These are phyloP conservation scores for Helianthus annuus DNA, from an alignment of 129 eudicot genomes.

Conservation along the genomic window DNA sequence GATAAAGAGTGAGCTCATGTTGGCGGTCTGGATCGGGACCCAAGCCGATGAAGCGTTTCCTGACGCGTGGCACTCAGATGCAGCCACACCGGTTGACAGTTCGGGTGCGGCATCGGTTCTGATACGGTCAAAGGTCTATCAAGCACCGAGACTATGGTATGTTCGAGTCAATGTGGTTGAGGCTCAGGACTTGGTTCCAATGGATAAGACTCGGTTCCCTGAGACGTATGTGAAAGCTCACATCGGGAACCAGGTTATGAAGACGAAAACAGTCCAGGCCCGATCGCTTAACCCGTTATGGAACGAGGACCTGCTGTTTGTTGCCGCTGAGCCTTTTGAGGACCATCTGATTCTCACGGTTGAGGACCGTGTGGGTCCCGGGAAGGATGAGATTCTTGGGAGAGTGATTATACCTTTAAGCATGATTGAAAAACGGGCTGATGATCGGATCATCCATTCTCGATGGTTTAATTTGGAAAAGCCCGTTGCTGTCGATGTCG, in stretches of 20 bases:
- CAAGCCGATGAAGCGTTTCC: conserved; percentile 96
- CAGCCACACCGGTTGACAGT: conserved; percentile 80
- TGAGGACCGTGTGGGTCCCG: conserved; percentile 97
- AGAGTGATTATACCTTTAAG: conserved; percentile 72
- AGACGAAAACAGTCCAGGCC: conserved; percentile 79
- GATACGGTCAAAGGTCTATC: conserved; percentile 90
- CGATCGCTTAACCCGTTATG: conserved; percentile 82
- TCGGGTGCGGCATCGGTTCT: conserved; percentile 71
- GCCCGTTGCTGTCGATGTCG: conserved; percentile 81
- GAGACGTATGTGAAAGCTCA: conserved; percentile 91
- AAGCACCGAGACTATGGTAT: conserved; percentile 95
- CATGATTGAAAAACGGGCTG: conserved; percentile 92
- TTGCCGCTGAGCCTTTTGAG: conserved; percentile 97
- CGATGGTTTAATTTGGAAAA: conserved; percentile 93
- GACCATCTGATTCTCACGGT: conserved; percentile 88
- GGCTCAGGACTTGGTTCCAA: conserved; percentile 91
- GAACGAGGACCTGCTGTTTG: conserved; percentile 91
- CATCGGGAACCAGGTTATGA: conserved; percentile 86
- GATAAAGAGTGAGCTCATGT: conserved; percentile 92
- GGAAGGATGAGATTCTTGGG: conserved; percentile 92
- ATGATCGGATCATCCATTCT: conserved; percentile 82
- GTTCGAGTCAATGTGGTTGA: conserved; percentile 93
- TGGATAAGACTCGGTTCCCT: conserved; percentile 82
- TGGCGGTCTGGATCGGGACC: conserved; percentile 98
- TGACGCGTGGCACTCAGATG: conserved; percentile 96